phyloP scores from a whole-genome alignment of 2,329 filamentous ascomycete genomes.

The Sporothrix euskadiensis region DNA sequence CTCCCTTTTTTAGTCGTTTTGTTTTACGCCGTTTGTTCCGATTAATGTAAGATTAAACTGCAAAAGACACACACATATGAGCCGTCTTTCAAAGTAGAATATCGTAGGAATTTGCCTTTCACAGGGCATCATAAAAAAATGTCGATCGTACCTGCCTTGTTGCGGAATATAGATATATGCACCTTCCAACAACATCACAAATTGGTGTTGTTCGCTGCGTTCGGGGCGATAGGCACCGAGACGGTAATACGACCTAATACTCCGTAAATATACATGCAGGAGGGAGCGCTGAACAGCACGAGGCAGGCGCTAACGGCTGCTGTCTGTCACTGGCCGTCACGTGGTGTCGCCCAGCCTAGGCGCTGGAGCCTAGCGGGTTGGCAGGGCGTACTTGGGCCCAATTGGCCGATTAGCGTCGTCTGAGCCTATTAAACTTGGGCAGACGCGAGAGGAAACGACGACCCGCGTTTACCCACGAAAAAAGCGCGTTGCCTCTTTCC shows the following conservation, averaged over 20 bases:
- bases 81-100: conserved; percentile 3
- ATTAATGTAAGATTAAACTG: conserved; percentile 21
- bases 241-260: not conserved
- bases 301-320: not conserved
- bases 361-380: conserved; percentile 16
- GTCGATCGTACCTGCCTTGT: not conserved
- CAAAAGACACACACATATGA: not conserved
- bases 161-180: not conserved
- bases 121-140: not conserved
- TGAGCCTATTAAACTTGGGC: conserved; percentile 22
- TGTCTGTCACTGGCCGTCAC: not conserved
- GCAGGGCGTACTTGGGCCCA: not conserved
- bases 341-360: conserved; percentile 14
- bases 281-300: not conserved
- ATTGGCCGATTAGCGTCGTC: not conserved
- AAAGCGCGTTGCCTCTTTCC: conserved; percentile 23
- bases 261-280: not conserved
- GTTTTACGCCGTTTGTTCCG: conserved; percentile 2
- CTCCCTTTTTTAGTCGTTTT: not conserved
- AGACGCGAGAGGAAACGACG: conserved; percentile 20
- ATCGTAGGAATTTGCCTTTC: not conserved
- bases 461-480: conserved; percentile 22
- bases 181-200: not conserved
- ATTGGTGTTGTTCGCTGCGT: not conserved
- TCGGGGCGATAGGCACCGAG: conserved; percentile 22